These are phyloP conservation scores for Cucurbita moschata DNA, from an alignment of 306 rosid species.

Conservation along the genomic window DNA sequence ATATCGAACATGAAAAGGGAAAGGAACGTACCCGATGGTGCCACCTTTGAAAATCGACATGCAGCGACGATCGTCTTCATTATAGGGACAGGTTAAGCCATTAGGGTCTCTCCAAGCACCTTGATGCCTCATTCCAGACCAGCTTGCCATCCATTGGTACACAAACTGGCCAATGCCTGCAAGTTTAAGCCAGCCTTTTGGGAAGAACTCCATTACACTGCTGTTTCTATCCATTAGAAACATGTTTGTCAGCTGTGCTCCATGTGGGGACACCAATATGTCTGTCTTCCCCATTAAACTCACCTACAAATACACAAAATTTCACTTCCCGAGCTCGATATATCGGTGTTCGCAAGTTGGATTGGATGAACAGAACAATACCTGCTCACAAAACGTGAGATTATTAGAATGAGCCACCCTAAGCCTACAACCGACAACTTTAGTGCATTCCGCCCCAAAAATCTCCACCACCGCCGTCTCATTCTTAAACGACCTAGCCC, in stretches of 20 bases:
- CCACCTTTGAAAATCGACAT: constrained; percentile 41
- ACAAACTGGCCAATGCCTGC: constrained; percentile 66
- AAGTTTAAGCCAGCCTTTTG: constrained; percentile 51
- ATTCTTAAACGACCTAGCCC: constrained; percentile 43
- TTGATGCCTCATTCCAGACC: constrained; percentile 59
- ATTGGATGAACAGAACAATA: not conserved
- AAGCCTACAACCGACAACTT: constrained; percentile 36
- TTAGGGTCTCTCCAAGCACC: constrained; percentile 53
- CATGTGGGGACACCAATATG: constrained; percentile 47
- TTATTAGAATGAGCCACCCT: constrained; percentile 38
- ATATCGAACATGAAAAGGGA: not conserved
- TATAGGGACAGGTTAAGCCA: constrained; percentile 23
- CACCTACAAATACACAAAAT: constrained; percentile 9
- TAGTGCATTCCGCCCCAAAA: constrained; percentile 30
- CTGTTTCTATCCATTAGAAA: constrained; percentile 56
- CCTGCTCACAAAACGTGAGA: constrained; percentile 53
- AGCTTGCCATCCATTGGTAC: constrained; percentile 43
- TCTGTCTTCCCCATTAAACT: constrained; percentile 48
- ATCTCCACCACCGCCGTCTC: constrained; percentile 23
- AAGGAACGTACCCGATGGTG: constrained; percentile 20
- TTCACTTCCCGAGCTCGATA: no score
- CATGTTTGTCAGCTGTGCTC: constrained; percentile 56
- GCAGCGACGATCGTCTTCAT: constrained; percentile 39
- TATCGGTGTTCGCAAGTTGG: no score
- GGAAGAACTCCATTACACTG: constrained; percentile 61